These are phyloP conservation scores for Dactylellina parvicollis DNA, from an alignment of 2,329 filamentous ascomycete genomes.

Conservation along the genomic window DNA sequence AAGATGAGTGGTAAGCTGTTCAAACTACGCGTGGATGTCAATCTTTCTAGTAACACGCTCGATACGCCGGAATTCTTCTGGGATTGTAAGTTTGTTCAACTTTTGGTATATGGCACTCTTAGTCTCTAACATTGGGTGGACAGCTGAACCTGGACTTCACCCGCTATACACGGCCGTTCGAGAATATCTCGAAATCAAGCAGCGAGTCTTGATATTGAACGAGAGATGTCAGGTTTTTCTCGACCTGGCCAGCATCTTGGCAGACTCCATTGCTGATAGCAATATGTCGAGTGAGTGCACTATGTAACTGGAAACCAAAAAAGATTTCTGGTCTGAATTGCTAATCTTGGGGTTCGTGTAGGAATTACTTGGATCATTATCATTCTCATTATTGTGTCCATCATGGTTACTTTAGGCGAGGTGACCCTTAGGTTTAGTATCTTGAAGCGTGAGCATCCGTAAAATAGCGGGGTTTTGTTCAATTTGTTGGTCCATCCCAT, in stretches of 20 bases:
- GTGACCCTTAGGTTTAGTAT: constrained; percentile 87
- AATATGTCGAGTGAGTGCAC: constrained; percentile 79
- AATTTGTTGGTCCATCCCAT: constrained; percentile 6
- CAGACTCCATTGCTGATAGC: constrained; percentile 88
- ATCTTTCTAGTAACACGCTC: constrained; percentile 85
- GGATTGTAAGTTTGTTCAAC: constrained; percentile 68
- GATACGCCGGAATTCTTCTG: constrained; percentile 98
- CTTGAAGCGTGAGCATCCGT: constrained; percentile 65
- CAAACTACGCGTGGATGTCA: constrained; percentile 94
- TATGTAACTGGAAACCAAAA: not conserved
- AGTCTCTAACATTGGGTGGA: constrained; percentile 6
- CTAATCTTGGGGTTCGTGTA: constrained; percentile 53
- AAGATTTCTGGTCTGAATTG: constrained; percentile 15
- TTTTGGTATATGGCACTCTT: not conserved
- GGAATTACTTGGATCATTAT: constrained; percentile 98
- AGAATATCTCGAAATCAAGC: constrained; percentile 97
- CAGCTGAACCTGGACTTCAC: constrained; percentile 85
- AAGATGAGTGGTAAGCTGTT: constrained; percentile 90
- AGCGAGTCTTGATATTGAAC: constrained; percentile 94
- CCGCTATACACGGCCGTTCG: constrained; percentile 93
- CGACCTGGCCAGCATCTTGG: constrained; percentile 92
- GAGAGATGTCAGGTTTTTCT: constrained; percentile 96
- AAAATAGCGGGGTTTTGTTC: constrained; percentile 49
- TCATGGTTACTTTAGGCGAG: constrained; percentile 88
- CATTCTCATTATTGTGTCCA: constrained; percentile 87